Percentiles rank a stretch among this genome's conserved stretches.
These are phyloP conservation scores for Chenopodium formosanum DNA, from an alignment of 148 eudicot species.

Conservation along the genomic window DNA sequence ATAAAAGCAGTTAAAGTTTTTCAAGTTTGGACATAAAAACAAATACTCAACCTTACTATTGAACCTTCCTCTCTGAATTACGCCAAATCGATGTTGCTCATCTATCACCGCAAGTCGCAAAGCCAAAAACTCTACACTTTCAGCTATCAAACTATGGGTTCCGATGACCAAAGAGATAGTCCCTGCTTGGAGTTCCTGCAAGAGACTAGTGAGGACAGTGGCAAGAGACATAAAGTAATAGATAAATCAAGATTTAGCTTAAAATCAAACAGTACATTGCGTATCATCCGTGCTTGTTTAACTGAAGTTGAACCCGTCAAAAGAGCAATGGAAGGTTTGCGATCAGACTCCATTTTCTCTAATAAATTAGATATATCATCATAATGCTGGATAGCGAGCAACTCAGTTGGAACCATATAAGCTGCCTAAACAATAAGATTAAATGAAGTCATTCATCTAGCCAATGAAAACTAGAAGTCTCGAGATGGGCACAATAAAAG, in stretches of 20 bases:
- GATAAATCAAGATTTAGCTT: background rate
- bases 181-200: conserved; percentile 82
- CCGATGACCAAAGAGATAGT: conserved; percentile 84
- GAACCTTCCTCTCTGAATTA: conserved; percentile 89
- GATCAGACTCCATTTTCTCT: conserved; percentile 43
- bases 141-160: conserved; percentile 87
- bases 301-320: conserved; percentile 87
- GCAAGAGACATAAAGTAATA: conserved; percentile 15
- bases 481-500: background rate
- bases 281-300: conserved; percentile 70
- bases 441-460: background rate
- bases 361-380: conserved; percentile 59
- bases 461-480: background rate
- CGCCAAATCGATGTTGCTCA: conserved; percentile 98
- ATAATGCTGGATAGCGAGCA: conserved; percentile 91
- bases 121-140: conserved; percentile 71
- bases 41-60: conserved; percentile 73
- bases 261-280: conserved; percentile 48
- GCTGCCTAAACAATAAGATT: conserved; percentile 62
- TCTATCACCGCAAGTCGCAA: conserved; percentile 89
- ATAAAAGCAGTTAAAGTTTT: background rate
- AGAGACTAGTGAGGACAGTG: conserved; percentile 20
- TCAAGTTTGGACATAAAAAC: background rate
- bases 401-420: conserved; percentile 96
- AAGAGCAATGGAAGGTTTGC: conserved; percentile 70